These are phyloP conservation scores for Tylopilus balloui DNA, from an alignment of 768 basidiomycete genomes.

Conservation along the genomic window DNA sequence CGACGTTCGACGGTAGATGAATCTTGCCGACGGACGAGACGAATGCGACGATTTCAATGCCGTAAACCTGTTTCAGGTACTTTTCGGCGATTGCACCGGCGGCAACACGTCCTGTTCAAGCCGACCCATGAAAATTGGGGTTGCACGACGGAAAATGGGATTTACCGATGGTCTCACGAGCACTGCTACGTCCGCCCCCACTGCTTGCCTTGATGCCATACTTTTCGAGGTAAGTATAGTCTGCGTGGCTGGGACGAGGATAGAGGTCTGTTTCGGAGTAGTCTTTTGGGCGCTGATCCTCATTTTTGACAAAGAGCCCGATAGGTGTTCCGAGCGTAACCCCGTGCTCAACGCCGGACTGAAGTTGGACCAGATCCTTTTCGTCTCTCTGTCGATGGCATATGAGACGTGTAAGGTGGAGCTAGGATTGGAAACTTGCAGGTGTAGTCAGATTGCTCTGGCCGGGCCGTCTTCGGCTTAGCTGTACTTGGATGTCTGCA, in stretches of 20 bases:
- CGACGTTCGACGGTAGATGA: constrained; percentile 57
- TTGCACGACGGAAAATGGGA: constrained; percentile 3
- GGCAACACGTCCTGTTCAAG: constrained; percentile 76
- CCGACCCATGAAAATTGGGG: constrained; percentile 1
- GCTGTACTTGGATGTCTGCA: constrained; percentile 85
- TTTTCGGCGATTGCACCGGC: constrained; percentile 98
- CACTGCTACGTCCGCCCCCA: constrained; percentile 92
- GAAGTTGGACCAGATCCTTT: constrained; percentile 89
- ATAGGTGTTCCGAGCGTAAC: constrained; percentile 97
- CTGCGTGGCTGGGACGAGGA: constrained; percentile 95
- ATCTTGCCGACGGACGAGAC: constrained; percentile 96
- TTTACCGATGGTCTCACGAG: constrained; percentile 92
- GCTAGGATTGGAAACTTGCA: constrained; percentile 42
- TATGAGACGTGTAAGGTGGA: neutral
- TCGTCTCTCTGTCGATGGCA: constrained; percentile 74
- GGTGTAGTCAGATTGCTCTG: constrained; percentile 97
- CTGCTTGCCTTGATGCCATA: constrained; percentile 97
- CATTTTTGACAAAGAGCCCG: constrained; percentile 92
- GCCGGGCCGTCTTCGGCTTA: constrained; percentile 88
- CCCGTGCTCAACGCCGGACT: constrained; percentile 91
- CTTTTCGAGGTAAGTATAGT: constrained; percentile 96
- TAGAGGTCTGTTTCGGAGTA: constrained; percentile 98
- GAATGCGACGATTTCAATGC: constrained; percentile 95
- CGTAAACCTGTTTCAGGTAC: constrained; percentile 82
- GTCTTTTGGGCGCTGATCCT: constrained; percentile 97